Base-by-base conservation (phyloP, 768 basidiomycete species). In the Boletus vermiculosoides region DNA sequence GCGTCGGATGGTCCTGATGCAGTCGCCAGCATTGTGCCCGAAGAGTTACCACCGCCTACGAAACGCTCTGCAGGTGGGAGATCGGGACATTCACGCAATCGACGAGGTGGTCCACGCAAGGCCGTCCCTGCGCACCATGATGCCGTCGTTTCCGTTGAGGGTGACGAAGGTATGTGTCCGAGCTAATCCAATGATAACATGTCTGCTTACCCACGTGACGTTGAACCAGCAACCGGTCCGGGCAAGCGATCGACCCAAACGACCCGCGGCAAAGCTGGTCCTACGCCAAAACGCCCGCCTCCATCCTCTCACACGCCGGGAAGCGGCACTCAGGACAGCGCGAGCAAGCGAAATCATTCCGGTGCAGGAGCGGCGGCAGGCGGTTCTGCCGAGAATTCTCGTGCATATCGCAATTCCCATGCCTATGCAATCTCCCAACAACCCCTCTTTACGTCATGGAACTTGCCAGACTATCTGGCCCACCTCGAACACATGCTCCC, bases 391-490 rank as follows among this genome's bases (percentile, higher is more conserved):
- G 83, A 83, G 60, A 74, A 74, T 57, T 80, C 86, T 52, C 82
- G 86, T 57, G 83, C 87, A 56, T 90, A 89, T 71, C 86, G 84
- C 65, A 87, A 86, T 74, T 84, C 87, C 58, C 89, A 90, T 79
- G 87, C 85, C 23, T 90, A 88, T 69, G 87, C 81, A 45, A 83
- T 89, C 50, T 86, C 87, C 13, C 89, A 90, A 65, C 88, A 90
- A 67, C 83, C 87, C 33, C 76, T 90, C 10, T 83, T 84, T 74
- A 91, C 89, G 36, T 87, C 89, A 50, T 98, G 95, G 94, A 84
- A 86, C 55, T 77, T 98, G 48, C 95, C 95, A 8, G 95, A 98
- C 76, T 95, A 97, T 73, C 82, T 98, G 45, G 83, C 88, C 0
- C 91, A 95, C 68, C 85, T 96, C 59, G 83, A 88, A 62, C 83